phyloP scores from a whole-genome alignment of 2,329 filamentous ascomycete genomes.

The Colletotrichum coccodes region DNA sequence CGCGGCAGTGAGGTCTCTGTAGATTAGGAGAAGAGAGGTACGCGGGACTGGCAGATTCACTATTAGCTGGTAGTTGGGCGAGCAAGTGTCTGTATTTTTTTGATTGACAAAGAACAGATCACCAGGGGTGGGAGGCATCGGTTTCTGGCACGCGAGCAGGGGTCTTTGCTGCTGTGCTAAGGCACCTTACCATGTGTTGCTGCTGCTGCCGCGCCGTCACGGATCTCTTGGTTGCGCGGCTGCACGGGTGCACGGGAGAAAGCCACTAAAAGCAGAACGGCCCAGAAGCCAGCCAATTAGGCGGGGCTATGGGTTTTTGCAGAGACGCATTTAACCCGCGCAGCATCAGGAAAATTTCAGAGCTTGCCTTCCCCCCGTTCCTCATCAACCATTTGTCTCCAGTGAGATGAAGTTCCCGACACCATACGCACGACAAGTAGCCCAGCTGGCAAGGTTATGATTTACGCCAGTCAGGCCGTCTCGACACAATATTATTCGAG shows the following conservation, averaged over 20 bases:
- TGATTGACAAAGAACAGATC: conserved; percentile 33
- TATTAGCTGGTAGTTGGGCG: neutral
- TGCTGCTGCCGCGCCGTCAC: conserved; percentile 17
- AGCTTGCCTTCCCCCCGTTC: neutral
- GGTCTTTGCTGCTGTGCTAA: conserved; percentile 1
- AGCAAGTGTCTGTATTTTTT: conserved; percentile 5
- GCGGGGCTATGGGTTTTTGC: neutral
- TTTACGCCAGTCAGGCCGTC: neutral
- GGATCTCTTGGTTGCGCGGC: neutral
- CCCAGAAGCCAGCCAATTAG: neutral
- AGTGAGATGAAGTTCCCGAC: neutral
- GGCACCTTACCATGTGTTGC: neutral
- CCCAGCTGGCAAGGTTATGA: neutral
- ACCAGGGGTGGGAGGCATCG: conserved; percentile 28
- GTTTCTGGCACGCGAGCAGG: conserved; percentile 24
- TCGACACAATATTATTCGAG: neutral
- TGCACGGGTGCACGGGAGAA: neutral
- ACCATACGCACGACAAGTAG: neutral
- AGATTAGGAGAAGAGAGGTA: neutral
- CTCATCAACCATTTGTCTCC: neutral
- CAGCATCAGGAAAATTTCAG: neutral
- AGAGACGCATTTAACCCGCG: conserved; percentile 18
- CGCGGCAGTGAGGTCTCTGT: neutral
- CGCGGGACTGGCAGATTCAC: neutral
- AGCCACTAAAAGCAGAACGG: neutral